Evolutionary conservation across 495 filamentous ascomycete species (phyloP), one percentile per base, ranked within the genome.

Genomic region (Friedmanniomyces endolithicus): DNA sequence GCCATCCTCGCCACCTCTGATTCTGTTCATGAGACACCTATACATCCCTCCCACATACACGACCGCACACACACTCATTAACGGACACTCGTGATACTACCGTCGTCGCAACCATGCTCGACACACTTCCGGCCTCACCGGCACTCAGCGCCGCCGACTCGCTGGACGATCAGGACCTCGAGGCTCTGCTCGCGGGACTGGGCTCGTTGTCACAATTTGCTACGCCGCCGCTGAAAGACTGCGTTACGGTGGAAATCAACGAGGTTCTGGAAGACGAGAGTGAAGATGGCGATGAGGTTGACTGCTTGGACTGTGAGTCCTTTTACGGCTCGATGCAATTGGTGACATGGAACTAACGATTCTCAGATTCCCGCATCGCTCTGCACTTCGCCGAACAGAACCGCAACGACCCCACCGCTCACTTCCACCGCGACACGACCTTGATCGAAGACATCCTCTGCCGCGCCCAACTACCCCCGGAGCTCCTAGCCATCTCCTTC

Each of bases 151-250:
- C 23, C 1, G 48, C 40, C 50, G 56, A 58, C 39, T 48, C 44
- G 40, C 50, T 58, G 6, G 48, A 54, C 17, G 56, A 45, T 27
- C 50, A 53, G 8, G 56, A 58, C 27, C 50, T 58, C 22, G 50
- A 58, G 20, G 56, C 56, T 3, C 53, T 53, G 14, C 56, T 58
- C 7, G 56, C 35, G 2, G 27, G 37, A 16, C 27, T 47, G 33
- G 49, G 49, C 6, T 19, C 11, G 23, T 24, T 58, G 8, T 53
- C 56, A 11, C 49, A 43, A 11, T 58, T 23, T 17, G 23, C 50
- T 2, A 53, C 56, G 14, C 56, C 56, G 40, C 56, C 41, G 40
- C 31, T 43, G 39, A 29, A 29, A 11, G 12, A 37, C 11, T 2
- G 19, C n/a, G 47, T 48, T 16, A 24, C 44, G 7, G 43, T 39